These are phyloP conservation scores for Nicotiana attenuata DNA, from an alignment of 257 asterid genomes.

Conservation along the genomic window DNA sequence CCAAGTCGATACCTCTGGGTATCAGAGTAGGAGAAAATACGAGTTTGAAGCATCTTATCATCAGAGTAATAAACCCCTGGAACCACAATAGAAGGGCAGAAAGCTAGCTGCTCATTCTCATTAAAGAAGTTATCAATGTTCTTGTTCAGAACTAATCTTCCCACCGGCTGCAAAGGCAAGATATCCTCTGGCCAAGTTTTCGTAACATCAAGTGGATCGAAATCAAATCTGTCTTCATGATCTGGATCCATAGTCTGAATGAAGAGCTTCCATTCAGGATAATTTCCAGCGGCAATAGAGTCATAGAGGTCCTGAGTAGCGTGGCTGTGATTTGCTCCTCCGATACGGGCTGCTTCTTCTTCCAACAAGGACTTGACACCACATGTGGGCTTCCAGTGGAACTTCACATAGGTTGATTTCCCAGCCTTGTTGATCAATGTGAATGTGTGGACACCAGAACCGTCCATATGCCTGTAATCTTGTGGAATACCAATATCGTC, in stretches of 20 bases:
- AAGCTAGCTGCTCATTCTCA: constrained; percentile 39
- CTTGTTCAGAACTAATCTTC: constrained; percentile 32
- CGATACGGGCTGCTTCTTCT: constrained; percentile 26
- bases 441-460: constrained; percentile 33
- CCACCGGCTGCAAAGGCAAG: constrained; percentile 36
- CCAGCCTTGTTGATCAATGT: constrained; percentile 31
- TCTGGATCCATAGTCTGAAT: constrained; percentile 31
- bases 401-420: constrained; percentile 33
- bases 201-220: constrained; percentile 38
- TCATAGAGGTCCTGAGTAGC: constrained; percentile 38
- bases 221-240: constrained; percentile 26
- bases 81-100: constrained; percentile 32
- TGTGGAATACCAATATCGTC: constrained; percentile 38
- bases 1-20: constrained; percentile 39
- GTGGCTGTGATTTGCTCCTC: constrained; percentile 37
- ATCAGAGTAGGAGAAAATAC: constrained; percentile 33
- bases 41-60: constrained; percentile 33
- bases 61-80: constrained; percentile 32
- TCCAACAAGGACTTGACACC: constrained; percentile 33
- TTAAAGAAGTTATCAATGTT: constrained; percentile 33
- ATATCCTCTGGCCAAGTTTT: constrained; percentile 40
- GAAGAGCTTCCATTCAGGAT: constrained; percentile 39
- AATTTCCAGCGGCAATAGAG: constrained; percentile 36
- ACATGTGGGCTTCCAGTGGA: constrained; percentile 35
- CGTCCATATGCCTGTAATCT: constrained; percentile 38